phyloP scores from a whole-genome alignment of 805 yeast genomes.

The Yarrowia phangngaensis region DNA sequence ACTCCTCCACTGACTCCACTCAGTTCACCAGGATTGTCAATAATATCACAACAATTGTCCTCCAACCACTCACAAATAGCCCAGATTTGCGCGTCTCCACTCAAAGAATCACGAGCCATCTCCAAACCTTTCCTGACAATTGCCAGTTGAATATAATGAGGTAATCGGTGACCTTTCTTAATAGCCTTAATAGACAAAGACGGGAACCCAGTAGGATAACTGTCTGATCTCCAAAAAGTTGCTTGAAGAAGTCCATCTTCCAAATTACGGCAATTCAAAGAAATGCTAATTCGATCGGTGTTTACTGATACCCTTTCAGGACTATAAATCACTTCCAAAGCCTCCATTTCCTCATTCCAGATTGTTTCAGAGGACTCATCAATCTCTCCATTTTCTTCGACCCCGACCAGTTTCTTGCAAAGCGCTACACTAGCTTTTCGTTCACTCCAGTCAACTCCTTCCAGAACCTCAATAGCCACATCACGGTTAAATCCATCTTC shows the following conservation, averaged over 20 bases:
- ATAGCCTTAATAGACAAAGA: constrained; percentile 58
- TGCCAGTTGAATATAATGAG: constrained; percentile 40
- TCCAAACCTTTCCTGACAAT: constrained; percentile 36
- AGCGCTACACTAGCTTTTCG: constrained; percentile 47
- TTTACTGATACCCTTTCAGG: constrained; percentile 38
- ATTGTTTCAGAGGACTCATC: constrained; percentile 40
- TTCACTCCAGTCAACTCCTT: constrained; percentile 46
- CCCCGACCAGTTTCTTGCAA: constrained; percentile 35
- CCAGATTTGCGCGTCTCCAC: constrained; percentile 70
- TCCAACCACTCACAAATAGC: constrained; percentile 76
- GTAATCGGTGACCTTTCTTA: constrained; percentile 33
- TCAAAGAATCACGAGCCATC: constrained; percentile 38
- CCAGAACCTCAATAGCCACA: constrained; percentile 53
- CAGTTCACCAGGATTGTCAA: constrained; percentile 74
- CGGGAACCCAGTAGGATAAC: constrained; percentile 65
- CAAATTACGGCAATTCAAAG: constrained; percentile 3
- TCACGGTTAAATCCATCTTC: constrained; percentile 69
- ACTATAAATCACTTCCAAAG: constrained; percentile 59
- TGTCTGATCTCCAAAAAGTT: constrained; percentile 45
- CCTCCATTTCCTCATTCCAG: constrained; percentile 76
- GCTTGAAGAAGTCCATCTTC: constrained; percentile 27
- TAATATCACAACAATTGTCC: constrained; percentile 53
- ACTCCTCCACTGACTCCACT: constrained; percentile 40
- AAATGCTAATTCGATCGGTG: neutral
- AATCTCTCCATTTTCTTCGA: constrained; percentile 21